These are phyloP conservation scores for Starmerella davenportii DNA, from an alignment of 805 yeast genomes.

Conservation along the genomic window DNA sequence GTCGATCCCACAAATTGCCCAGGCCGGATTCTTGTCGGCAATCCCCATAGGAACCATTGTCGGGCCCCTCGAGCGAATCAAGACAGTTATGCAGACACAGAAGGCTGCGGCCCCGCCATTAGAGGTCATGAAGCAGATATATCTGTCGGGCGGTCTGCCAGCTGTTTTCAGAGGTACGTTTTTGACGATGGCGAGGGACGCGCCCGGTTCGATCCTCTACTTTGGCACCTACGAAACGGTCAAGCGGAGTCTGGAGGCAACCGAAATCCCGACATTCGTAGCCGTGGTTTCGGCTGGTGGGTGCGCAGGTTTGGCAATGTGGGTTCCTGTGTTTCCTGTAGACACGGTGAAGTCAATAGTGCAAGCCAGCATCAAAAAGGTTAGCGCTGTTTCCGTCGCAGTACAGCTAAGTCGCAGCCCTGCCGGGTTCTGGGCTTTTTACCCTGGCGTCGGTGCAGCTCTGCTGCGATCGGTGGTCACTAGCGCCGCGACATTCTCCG, in stretches of 20 bases:
- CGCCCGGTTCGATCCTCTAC: slow-evolving; percentile 91
- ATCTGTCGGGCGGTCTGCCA: slow-evolving; percentile 60
- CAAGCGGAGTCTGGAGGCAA: slow-evolving; percentile 34
- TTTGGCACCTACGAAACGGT: slow-evolving; percentile 84
- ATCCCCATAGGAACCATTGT: slow-evolving; percentile 88
- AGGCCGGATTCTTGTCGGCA: slow-evolving; percentile 90
- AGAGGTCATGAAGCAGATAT: slow-evolving; percentile 47
- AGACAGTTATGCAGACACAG: slow-evolving; percentile 79
- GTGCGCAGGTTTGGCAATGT: slow-evolving; percentile 89
- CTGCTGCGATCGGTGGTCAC: slow-evolving; percentile 91
- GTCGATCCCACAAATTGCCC: slow-evolving; percentile 51
- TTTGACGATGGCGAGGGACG: slow-evolving; percentile 90
- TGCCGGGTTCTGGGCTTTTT: slow-evolving; percentile 37
- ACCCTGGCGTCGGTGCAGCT: slow-evolving; percentile 97
- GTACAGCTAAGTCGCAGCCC: slow-evolving; percentile 17
- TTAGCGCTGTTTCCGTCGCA: slow-evolving; percentile 40
- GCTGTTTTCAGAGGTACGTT: slow-evolving; percentile 81
- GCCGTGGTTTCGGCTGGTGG: slow-evolving; percentile 88
- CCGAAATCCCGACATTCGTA: slow-evolving; percentile 42
- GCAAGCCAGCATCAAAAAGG: slow-evolving; percentile 39
- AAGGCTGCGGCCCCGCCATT: slow-evolving; percentile 28
- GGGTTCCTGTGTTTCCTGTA: slow-evolving; percentile 88
- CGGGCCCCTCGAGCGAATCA: slow-evolving; percentile 94
- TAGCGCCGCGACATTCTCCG: slow-evolving; percentile 95
- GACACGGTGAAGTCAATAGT: slow-evolving; percentile 83